Conservation (phyloP, 768 basidiomycete genomes). For the Tulasnella sp. region DNA sequence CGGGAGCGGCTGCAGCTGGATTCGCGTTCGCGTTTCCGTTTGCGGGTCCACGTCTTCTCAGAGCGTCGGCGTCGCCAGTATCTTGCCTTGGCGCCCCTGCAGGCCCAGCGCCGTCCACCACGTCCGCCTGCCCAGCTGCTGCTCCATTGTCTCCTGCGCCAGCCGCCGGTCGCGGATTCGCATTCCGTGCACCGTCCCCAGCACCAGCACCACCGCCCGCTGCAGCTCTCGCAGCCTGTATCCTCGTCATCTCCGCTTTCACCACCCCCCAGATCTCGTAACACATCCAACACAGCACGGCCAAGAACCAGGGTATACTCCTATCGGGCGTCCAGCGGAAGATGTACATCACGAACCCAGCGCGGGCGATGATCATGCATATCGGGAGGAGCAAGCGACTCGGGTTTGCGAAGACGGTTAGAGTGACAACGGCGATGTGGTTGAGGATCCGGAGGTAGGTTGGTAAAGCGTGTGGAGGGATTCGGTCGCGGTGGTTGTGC, state of each 20-base stretch:
- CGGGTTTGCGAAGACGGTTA: slow-evolving; percentile 1
- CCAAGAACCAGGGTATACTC: background rate
- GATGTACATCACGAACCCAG: slow-evolving; percentile 5
- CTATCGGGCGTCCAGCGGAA: slow-evolving; percentile 6
- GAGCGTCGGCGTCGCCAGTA: background rate
- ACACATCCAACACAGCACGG: background rate
- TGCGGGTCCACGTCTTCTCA: background rate
- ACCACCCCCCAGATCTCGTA: slow-evolving; percentile 3
- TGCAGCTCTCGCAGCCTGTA: background rate
- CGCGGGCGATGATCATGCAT: background rate
- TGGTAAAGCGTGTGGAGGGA: background rate
- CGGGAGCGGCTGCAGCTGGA: background rate
- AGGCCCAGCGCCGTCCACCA: too few species aligned
- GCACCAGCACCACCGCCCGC: background rate
- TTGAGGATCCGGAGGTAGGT: background rate
- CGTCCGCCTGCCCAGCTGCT: background rate
- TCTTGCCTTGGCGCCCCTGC: background rate
- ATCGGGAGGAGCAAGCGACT: slow-evolving; percentile 4
- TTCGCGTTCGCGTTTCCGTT: background rate
- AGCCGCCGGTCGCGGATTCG: background rate
- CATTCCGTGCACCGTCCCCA: background rate
- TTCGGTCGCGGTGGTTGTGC: background rate
- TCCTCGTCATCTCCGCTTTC: background rate
- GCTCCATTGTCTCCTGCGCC: background rate
- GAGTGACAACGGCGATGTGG: background rate